Conservation (phyloP, 2,329 filamentous ascomycete species). For the Botrytis porri region DNA sequence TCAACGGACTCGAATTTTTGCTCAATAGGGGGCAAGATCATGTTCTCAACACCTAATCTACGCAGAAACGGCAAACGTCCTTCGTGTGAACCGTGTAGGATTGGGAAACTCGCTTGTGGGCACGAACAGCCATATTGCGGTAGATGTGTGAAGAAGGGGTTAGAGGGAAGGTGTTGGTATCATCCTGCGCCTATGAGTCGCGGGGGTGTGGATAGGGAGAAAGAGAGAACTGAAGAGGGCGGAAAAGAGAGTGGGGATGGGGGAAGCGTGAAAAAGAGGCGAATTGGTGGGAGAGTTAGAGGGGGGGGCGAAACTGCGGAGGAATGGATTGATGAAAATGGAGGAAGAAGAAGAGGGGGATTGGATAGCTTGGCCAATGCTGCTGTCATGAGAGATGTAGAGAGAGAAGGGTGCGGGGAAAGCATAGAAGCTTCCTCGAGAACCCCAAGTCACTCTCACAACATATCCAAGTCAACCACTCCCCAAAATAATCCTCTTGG, state of each 20-base stretch:
- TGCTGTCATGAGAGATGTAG: not conserved
- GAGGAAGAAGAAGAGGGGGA: not conserved
- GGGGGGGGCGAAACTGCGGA: not conserved
- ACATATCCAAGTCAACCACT: not conserved
- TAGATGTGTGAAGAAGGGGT: constrained; percentile 27
- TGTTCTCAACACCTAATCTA: not conserved
- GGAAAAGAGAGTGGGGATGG: not conserved
- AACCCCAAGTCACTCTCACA: not conserved
- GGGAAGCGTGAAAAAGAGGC: not conserved
- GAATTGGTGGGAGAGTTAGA: not conserved
- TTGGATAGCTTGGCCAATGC: not conserved
- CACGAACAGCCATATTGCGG: constrained; percentile 33
- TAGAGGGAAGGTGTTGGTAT: constrained; percentile 14
- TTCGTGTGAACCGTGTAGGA: constrained; percentile 37
- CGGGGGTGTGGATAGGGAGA: not conserved
- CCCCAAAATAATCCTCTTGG: not conserved
- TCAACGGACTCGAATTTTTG: not conserved
- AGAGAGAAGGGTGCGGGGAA: not conserved
- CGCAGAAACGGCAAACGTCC: constrained; percentile 36
- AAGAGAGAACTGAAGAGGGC: not conserved
- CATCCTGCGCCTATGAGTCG: constrained; percentile 1
- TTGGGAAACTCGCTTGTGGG: constrained; percentile 36
- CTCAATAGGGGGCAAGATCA: not conserved
- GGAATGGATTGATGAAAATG: not conserved
- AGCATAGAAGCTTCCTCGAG: constrained; percentile 8